Conservation (phyloP, 2,329 filamentous ascomycete species). For the Exophiala sp. region DNA sequence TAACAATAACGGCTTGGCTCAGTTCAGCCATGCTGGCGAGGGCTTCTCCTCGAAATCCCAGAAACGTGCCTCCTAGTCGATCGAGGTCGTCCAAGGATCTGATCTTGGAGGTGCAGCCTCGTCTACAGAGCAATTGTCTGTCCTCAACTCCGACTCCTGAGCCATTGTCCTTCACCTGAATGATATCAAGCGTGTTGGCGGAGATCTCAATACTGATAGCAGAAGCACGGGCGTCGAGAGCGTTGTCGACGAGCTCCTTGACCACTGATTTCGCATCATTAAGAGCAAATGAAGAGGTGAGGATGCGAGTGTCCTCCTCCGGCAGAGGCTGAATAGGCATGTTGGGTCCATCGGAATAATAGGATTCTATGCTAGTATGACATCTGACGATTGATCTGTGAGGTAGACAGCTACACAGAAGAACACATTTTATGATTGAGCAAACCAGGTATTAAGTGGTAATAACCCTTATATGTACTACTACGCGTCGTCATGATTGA, state of each 20-base stretch:
- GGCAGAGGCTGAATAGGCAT: conserved; percentile 46
- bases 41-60: conserved; percentile 62
- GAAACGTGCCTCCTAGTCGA: conserved; percentile 49
- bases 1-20: conserved; percentile 48
- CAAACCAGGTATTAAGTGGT: too few relatives aligned
- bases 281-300: conserved; percentile 54
- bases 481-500: too few relatives aligned
- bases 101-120: conserved; percentile 61
- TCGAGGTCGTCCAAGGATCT: conserved; percentile 51
- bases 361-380: too few relatives aligned
- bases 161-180: conserved; percentile 60
- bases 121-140: conserved; percentile 49
- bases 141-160: conserved; percentile 55
- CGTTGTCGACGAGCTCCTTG: conserved; percentile 63
- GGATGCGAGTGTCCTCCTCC: conserved; percentile 42
- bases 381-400: too few relatives aligned
- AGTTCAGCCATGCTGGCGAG: conserved; percentile 57
- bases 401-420: too few relatives aligned
- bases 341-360: conserved; percentile 7
- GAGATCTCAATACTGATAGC: conserved; percentile 55
- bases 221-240: conserved; percentile 57
- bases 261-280: conserved; percentile 52
- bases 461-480: too few relatives aligned
- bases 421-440: too few relatives aligned
- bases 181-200: conserved; percentile 53